Percentiles rank a stretch among this genome's conserved stretches.
These are phyloP conservation scores for Talaromyces sp. DNA, from an alignment of 2,329 filamentous ascomycete genomes.

Conservation along the genomic window DNA sequence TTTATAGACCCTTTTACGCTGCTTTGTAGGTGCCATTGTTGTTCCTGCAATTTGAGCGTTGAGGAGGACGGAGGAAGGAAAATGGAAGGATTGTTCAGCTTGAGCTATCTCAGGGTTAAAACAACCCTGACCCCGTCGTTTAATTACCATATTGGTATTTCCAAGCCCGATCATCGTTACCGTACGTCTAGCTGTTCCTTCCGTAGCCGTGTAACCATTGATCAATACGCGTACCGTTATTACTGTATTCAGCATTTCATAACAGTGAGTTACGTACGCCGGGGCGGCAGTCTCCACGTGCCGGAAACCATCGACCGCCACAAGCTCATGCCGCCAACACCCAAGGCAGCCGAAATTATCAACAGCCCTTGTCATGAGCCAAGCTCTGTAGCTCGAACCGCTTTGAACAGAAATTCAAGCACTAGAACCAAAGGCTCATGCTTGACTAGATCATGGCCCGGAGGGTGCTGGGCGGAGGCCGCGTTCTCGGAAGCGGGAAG, in stretches of 20 bases:
- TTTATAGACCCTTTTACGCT: neutral
- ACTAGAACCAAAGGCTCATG: conserved; percentile 28
- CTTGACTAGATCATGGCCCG: conserved; percentile 64
- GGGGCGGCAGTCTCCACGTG: conserved; percentile 15
- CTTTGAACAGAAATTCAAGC: neutral
- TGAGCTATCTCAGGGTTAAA: neutral
- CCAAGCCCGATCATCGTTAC: neutral
- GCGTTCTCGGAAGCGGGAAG: conserved; percentile 83
- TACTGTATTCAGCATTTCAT: neutral
- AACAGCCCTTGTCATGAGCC: neutral
- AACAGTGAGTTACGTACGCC: neutral
- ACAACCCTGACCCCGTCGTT: neutral
- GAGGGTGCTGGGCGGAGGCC: conserved; percentile 85
- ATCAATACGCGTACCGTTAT: neutral
- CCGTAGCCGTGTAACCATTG: neutral
- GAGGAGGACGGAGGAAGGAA: neutral
- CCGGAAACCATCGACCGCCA: conserved; percentile 12
- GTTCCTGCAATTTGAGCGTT: neutral
- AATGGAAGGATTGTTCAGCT: neutral
- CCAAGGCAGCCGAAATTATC: neutral
- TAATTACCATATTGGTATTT: neutral
- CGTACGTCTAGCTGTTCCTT: too few species aligned
- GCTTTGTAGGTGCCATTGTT: neutral
- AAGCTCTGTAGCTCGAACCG: neutral
- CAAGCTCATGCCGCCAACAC: neutral